Evolutionary conservation across 2,329 filamentous ascomycete species (phyloP).

Genomic region (Colletotrichum neosansevieriae): DNA sequence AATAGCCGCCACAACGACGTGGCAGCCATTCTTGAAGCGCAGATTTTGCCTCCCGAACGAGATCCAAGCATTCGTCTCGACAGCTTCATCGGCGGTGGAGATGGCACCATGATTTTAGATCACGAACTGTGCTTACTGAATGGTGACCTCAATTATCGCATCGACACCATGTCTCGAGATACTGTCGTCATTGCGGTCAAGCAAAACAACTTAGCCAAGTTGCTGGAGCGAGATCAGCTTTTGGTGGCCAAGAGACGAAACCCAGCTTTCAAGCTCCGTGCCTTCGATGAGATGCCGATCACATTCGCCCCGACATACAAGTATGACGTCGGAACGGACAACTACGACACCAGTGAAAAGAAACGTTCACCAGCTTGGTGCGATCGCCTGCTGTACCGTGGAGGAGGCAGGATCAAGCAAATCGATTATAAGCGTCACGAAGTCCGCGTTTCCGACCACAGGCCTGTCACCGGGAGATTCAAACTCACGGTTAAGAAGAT

Average conservation of each 20-base stretch:
- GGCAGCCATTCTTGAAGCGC: constrained; percentile 86
- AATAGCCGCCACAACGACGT: constrained; percentile 93
- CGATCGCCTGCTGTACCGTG: constrained; percentile 90
- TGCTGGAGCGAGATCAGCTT: constrained; percentile 93
- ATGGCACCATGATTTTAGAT: constrained; percentile 93
- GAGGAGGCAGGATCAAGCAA: constrained; percentile 85
- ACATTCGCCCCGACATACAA: constrained; percentile 97
- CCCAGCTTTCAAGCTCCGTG: constrained; percentile 86
- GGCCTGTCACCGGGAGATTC: constrained; percentile 90
- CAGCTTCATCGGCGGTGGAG: constrained; percentile 89
- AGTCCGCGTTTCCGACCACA: constrained; percentile 89
- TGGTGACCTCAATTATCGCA: constrained; percentile 97
- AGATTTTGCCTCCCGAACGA: constrained; percentile 78
- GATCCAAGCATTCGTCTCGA: constrained; percentile 78
- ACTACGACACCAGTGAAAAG: constrained; percentile 95
- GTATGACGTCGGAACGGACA: constrained; percentile 95
- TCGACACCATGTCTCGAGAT: constrained; percentile 95
- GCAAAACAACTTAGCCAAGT: constrained; percentile 82
- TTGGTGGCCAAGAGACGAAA: constrained; percentile 90
- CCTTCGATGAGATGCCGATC: constrained; percentile 92
- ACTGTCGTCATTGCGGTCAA: constrained; percentile 89
- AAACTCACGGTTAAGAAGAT: constrained; percentile 87
- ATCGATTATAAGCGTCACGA: constrained; percentile 91
- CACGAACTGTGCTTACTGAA: constrained; percentile 98
- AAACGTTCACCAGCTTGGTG: constrained; percentile 96